These are phyloP conservation scores for Penicillium goetzii DNA, from an alignment of 495 filamentous ascomycete genomes.

Conservation along the genomic window DNA sequence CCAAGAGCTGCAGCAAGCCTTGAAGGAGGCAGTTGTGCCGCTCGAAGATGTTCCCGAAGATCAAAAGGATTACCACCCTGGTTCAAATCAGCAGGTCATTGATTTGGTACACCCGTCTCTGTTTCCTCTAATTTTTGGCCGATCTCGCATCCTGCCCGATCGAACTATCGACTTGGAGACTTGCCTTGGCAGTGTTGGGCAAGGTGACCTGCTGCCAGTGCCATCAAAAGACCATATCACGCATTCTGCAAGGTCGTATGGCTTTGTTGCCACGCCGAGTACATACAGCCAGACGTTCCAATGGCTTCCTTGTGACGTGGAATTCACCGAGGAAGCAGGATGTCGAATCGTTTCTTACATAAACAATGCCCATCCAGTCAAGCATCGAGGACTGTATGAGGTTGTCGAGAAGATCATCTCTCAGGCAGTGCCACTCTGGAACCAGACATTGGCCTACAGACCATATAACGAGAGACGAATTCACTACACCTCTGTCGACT, in stretches of 20 bases:
- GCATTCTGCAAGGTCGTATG: neutral
- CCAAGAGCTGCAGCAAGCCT: slow-evolving; percentile 24
- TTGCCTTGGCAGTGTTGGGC: slow-evolving; percentile 43
- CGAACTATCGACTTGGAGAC: slow-evolving; percentile 42
- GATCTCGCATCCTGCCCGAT: slow-evolving; percentile 48
- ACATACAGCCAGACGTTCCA: slow-evolving; percentile 47
- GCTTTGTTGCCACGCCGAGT: neutral
- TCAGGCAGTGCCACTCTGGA: slow-evolving; percentile 58
- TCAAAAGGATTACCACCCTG: slow-evolving; percentile 62
- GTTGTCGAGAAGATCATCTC: slow-evolving; percentile 55
- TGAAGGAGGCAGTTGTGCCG: slow-evolving; percentile 29
- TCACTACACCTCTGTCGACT: neutral
- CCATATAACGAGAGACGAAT: neutral
- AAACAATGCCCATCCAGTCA: slow-evolving; percentile 62
- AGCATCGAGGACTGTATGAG: slow-evolving; percentile 52
- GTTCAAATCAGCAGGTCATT: slow-evolving; percentile 57
- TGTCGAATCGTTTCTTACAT: slow-evolving; percentile 53
- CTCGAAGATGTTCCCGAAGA: slow-evolving; percentile 52
- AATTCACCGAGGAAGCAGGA: slow-evolving; percentile 36
- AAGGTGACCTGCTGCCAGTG: slow-evolving; percentile 31
- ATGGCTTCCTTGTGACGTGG: slow-evolving; percentile 63
- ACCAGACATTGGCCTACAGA: slow-evolving; percentile 29
- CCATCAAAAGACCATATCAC: neutral
- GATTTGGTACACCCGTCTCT: slow-evolving; percentile 66
- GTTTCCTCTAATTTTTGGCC: slow-evolving; percentile 61